Conservation (phyloP, 805 yeast species). For the Metschnikowia orientalis region DNA sequence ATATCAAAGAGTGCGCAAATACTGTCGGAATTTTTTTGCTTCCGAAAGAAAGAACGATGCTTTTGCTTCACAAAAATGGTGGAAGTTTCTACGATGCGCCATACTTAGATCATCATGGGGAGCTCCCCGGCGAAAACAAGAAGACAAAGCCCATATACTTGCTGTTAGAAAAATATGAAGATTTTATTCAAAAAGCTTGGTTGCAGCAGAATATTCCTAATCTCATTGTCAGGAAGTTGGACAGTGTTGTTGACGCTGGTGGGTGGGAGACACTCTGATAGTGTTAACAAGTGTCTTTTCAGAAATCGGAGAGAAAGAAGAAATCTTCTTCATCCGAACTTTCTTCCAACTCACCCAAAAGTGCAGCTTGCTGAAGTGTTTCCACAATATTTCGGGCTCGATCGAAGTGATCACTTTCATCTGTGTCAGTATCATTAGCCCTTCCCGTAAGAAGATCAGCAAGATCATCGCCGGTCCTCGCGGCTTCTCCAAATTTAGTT, state of each 20-base stretch:
- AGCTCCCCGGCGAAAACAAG: conserved; percentile 67
- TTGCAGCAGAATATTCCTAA: conserved; percentile 75
- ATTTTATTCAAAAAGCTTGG: conserved; percentile 66
- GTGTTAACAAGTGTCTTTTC: background rate
- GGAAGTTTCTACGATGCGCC: conserved; percentile 88
- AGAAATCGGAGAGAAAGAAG: too few species aligned
- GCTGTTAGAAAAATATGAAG: conserved; percentile 57
- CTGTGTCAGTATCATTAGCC: too few species aligned
- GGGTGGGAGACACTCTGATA: conserved; percentile 86
- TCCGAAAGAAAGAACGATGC: conserved; percentile 62
- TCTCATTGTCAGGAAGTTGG: conserved; percentile 72
- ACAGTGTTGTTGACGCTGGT: conserved; percentile 76
- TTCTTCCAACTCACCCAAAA: conserved; percentile 1
- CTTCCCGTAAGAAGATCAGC: conserved; percentile 1
- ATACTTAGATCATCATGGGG: conserved; percentile 82
- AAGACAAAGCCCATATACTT: conserved; percentile 70
- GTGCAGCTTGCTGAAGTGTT: conserved; percentile 1
- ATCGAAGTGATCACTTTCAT: too few species aligned
- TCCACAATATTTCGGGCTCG: conserved; percentile 4
- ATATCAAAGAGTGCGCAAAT: conserved; percentile 55
- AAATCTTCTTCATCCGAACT: conserved; percentile 8
- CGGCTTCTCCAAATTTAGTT: conserved; percentile 8
- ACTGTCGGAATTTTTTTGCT: conserved; percentile 68
- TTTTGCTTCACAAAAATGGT: conserved; percentile 63
- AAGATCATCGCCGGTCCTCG: too few species aligned